phyloP scores from a whole-genome alignment of 805 yeast genomes.

The Wickerhamiella occidentalis region DNA sequence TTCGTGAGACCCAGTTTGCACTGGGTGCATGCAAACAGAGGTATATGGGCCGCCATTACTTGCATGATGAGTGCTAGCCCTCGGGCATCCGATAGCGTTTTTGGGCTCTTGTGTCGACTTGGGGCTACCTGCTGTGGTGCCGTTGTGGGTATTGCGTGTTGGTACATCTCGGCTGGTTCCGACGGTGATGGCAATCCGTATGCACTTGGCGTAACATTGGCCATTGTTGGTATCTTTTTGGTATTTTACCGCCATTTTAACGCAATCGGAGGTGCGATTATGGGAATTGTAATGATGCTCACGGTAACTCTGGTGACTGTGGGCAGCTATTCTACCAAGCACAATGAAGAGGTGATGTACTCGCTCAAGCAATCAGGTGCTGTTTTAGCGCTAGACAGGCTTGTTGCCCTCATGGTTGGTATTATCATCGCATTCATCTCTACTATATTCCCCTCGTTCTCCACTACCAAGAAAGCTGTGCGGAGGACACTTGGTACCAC shows the following conservation, averaged over 20 bases:
- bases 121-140: slow-evolving; percentile 1
- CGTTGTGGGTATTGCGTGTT: neutral
- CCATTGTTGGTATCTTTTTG: neutral
- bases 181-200: slow-evolving; percentile 3
- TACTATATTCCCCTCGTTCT: neutral
- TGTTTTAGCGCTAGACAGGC: neutral
- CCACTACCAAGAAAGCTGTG: slow-evolving; percentile 19
- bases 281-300: neutral
- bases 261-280: neutral
- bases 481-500: slow-evolving; percentile 22
- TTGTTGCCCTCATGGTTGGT: neutral
- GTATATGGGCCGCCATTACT: slow-evolving; percentile 1
- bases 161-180: slow-evolving; percentile 1
- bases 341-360: slow-evolving; percentile 4
- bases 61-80: slow-evolving; percentile 5
- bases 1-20: neutral
- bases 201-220: neutral
- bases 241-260: neutral
- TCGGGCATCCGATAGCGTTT: neutral
- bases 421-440: neutral
- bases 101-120: neutral
- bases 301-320: neutral
- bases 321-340: slow-evolving; percentile 2
- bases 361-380: neutral
- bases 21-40: neutral